Conservation (phyloP, 192 early-diverging fungal species). For the Obelidium mucronatum region DNA sequence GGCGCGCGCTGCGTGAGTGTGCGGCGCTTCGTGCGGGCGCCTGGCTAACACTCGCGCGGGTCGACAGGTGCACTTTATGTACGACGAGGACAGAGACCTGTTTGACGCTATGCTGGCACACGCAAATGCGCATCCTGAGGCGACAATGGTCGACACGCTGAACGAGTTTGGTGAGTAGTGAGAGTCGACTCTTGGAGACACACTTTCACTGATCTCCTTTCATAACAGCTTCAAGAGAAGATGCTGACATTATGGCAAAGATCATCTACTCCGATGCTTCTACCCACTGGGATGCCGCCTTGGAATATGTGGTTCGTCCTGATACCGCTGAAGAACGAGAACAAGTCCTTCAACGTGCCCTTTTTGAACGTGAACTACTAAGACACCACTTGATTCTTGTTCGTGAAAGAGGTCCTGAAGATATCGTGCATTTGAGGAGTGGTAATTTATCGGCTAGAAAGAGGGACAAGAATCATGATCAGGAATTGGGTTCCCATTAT, state of each 20-base stretch:
- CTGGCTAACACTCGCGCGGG: neutral
- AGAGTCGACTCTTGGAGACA: neutral
- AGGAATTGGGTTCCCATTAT: conserved; percentile 21
- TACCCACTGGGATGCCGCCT: conserved; percentile 49
- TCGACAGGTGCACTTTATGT: conserved; percentile 29
- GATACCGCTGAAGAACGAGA: conserved; percentile 14
- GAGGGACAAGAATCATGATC: neutral
- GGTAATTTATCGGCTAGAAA: neutral
- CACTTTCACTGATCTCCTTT: neutral
- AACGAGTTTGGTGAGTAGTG: conserved; percentile 18
- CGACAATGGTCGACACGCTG: neutral
- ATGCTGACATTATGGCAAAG: conserved; percentile 47
- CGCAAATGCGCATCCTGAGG: neutral
- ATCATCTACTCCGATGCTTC: conserved; percentile 38
- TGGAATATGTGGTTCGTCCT: conserved; percentile 26
- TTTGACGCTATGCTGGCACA: conserved; percentile 33
- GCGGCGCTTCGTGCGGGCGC: neutral
- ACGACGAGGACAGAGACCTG: conserved; percentile 22
- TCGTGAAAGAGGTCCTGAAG: conserved; percentile 32
- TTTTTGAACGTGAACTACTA: conserved; percentile 44
- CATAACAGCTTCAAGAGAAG: neutral
- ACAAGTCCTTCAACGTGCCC: neutral
- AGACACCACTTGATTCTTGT: conserved; percentile 41
- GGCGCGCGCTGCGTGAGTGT: neutral
- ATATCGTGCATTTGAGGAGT: neutral